Evolutionary conservation across 192 early-diverging fungal species (phyloP).

Genomic region (Coemansia sp.): DNA sequence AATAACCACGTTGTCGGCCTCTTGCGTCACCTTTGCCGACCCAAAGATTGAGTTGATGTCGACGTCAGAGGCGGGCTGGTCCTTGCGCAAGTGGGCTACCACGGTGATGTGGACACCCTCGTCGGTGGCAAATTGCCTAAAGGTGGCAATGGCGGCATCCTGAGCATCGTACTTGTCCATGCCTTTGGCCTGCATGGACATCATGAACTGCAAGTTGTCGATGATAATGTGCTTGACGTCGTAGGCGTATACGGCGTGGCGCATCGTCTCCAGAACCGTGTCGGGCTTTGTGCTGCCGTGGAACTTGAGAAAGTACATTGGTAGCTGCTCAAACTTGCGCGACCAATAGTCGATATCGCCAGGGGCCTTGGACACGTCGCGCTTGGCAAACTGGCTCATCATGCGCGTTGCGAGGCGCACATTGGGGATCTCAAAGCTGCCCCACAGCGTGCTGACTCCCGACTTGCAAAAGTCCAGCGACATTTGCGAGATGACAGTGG

Average conservation of each 20-base stretch:
- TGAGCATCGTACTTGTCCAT: slow-evolving; percentile 70
- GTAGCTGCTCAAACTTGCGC: slow-evolving; percentile 67
- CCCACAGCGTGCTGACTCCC: slow-evolving; percentile 72
- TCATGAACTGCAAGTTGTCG: slow-evolving; percentile 78
- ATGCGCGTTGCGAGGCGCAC: slow-evolving; percentile 65
- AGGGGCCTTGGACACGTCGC: slow-evolving; percentile 53
- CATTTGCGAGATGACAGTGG: slow-evolving; percentile 69
- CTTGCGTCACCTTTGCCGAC: slow-evolving; percentile 72
- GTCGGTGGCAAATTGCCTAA: slow-evolving; percentile 67
- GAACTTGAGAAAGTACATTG: slow-evolving; percentile 73
- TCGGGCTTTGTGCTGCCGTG: slow-evolving; percentile 67
- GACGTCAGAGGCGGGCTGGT: slow-evolving; percentile 54
- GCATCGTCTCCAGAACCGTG: slow-evolving; percentile 64
- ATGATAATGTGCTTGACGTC: slow-evolving; percentile 72
- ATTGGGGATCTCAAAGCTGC: slow-evolving; percentile 76
- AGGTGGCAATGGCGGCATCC: slow-evolving; percentile 61
- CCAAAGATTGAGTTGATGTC: slow-evolving; percentile 72
- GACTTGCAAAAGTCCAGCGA: slow-evolving; percentile 68
- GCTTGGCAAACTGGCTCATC: slow-evolving; percentile 63
- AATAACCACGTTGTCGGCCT: slow-evolving; percentile 74
- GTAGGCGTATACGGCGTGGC: slow-evolving; percentile 67
- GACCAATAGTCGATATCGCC: slow-evolving; percentile 60
- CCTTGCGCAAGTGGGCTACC: slow-evolving; percentile 72
- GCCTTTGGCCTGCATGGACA: slow-evolving; percentile 61
- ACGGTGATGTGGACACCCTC: slow-evolving; percentile 70